Conservation (phyloP, 108 stramenopile species). For the Skeletonema menzelii region DNA sequence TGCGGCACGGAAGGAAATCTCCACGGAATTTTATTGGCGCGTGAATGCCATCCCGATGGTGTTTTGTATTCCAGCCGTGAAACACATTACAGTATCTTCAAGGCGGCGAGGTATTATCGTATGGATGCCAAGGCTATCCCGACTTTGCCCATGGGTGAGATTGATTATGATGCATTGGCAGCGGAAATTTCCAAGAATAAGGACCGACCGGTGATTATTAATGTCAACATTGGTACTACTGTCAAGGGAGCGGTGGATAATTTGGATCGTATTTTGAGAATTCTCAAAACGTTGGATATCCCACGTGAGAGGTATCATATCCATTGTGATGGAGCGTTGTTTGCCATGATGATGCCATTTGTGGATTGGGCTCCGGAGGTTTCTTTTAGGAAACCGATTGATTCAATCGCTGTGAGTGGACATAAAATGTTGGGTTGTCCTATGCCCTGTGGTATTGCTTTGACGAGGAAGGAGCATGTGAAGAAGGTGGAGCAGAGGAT, state of each 20-base stretch:
- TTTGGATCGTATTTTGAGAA: slow-evolving; percentile 83
- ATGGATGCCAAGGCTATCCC: slow-evolving; percentile 87
- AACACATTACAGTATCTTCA: slow-evolving; percentile 86
- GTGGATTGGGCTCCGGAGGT: slow-evolving; percentile 79
- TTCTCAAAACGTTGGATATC: slow-evolving; percentile 67
- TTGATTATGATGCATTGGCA: slow-evolving; percentile 75
- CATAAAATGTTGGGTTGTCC: slow-evolving; percentile 93
- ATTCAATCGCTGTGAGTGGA: slow-evolving; percentile 85
- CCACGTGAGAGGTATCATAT: slow-evolving; percentile 84
- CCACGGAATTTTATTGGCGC: slow-evolving; percentile 81
- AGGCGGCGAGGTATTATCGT: slow-evolving; percentile 86
- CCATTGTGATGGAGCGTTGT: slow-evolving; percentile 88
- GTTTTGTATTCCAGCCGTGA: slow-evolving; percentile 79
- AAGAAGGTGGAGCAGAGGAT: slow-evolving; percentile 85
- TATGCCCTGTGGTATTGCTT: slow-evolving; percentile 89
- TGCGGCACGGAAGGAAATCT: slow-evolving; percentile 90
- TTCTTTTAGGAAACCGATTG: slow-evolving; percentile 83
- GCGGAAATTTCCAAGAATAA: slow-evolving; percentile 69
- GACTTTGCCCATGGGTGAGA: slow-evolving; percentile 89
- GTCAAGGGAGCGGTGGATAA: slow-evolving; percentile 92
- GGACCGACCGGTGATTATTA: slow-evolving; percentile 81
- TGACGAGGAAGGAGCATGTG: slow-evolving; percentile 86
- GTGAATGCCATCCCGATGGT: slow-evolving; percentile 87
- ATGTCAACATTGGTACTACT: slow-evolving; percentile 91
- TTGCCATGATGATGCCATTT: slow-evolving; percentile 92